Conservation (phyloP, 2,329 filamentous ascomycete genomes). For the Penicillium sp. region DNA sequence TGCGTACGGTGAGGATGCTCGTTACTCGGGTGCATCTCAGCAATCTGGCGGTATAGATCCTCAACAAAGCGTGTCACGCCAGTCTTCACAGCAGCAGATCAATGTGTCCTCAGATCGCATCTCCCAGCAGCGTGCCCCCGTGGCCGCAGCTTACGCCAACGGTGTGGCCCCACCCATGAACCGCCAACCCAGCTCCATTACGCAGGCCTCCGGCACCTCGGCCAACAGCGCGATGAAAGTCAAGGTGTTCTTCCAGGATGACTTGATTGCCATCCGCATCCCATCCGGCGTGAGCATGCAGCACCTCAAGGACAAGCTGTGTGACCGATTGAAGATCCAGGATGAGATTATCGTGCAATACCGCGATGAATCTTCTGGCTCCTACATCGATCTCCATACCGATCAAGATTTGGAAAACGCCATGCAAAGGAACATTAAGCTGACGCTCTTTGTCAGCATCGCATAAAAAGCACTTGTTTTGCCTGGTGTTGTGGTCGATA, state of each 20-base stretch:
- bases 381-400: slow-evolving; percentile 71
- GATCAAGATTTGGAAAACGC: slow-evolving; percentile 80
- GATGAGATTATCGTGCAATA: slow-evolving; percentile 80
- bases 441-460: slow-evolving; percentile 67
- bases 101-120: slow-evolving; percentile 48
- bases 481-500: slow-evolving; percentile 13
- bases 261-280: slow-evolving; percentile 87
- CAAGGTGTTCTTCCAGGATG: slow-evolving; percentile 90
- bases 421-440: slow-evolving; percentile 79
- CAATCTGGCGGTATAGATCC: slow-evolving; percentile 65
- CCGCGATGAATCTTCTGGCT: slow-evolving; percentile 76
- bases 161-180: slow-evolving; percentile 46
- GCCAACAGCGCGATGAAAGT: slow-evolving; percentile 71
- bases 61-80: slow-evolving; percentile 59
- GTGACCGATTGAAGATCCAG: slow-evolving; percentile 75
- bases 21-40: slow-evolving; percentile 69
- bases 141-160: slow-evolving; percentile 30
- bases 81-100: slow-evolving; percentile 65
- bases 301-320: slow-evolving; percentile 79
- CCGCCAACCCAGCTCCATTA: slow-evolving; percentile 55
- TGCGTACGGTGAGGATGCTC: slow-evolving; percentile 65
- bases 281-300: slow-evolving; percentile 74
- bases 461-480: slow-evolving; percentile 25
- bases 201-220: slow-evolving; percentile 42
- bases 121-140: slow-evolving; percentile 44